These are phyloP conservation scores for Scutellaria baicalensis DNA, from an alignment of 257 asterid species.

Conservation along the genomic window DNA sequence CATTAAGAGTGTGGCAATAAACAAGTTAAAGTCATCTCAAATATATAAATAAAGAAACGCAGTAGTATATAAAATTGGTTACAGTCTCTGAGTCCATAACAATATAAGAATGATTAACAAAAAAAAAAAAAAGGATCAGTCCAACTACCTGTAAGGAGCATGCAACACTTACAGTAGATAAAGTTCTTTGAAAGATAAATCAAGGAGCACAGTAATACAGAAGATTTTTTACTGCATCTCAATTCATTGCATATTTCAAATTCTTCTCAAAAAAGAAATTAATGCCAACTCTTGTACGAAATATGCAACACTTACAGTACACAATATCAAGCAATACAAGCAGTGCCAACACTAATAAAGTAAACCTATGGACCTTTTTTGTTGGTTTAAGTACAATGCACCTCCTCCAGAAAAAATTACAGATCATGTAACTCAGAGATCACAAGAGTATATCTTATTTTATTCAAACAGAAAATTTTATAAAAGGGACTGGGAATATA, in stretches of 20 bases:
- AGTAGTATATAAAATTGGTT: background rate
- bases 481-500: background rate
- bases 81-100: background rate
- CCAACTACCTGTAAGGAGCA: background rate
- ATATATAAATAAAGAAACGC: constrained; percentile 1
- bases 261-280: background rate
- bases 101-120: background rate
- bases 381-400: background rate
- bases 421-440: background rate
- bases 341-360: background rate
- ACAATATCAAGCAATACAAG: background rate
- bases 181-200: background rate
- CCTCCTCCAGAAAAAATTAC: background rate
- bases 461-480: background rate
- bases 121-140: background rate
- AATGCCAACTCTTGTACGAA: background rate
- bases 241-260: background rate
- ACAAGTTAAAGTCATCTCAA: background rate
- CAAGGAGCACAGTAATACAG: background rate
- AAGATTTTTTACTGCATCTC: background rate
- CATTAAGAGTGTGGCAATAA: background rate
- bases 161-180: background rate
- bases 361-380: background rate
- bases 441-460: background rate
- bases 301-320: background rate